Conservation (phyloP, 116 monocot species). For the Papilionanthe hybrid region DNA sequence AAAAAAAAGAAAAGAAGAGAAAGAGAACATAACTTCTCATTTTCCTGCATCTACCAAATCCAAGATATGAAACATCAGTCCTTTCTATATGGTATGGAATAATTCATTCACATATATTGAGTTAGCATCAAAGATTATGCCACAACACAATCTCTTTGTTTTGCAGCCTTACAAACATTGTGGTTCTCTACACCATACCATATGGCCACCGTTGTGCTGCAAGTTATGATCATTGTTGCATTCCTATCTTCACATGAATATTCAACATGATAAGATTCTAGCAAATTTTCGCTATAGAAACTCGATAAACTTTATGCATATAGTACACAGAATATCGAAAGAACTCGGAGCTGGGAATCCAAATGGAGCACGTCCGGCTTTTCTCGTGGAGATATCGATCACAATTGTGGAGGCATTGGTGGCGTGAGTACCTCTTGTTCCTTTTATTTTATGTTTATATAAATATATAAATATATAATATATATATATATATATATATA, state of each 20-base stretch:
- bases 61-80: slow-evolving; percentile 46
- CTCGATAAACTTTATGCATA: neutral
- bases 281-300: neutral
- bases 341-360: slow-evolving; percentile 53
- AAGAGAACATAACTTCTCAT: no score
- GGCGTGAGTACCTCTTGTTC: slow-evolving; percentile 41
- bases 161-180: slow-evolving; percentile 26
- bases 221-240: slow-evolving; percentile 21
- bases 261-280: neutral
- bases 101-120: neutral
- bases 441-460: no score
- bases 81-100: slow-evolving; percentile 50
- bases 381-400: slow-evolving; percentile 27
- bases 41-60: slow-evolving; percentile 41
- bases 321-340: slow-evolving; percentile 49
- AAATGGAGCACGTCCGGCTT: slow-evolving; percentile 24
- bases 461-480: no score
- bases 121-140: neutral
- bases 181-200: slow-evolving; percentile 31
- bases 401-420: slow-evolving; percentile 18
- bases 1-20: no score
- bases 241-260: neutral
- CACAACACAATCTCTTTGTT: neutral
- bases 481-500: no score
- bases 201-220: slow-evolving; percentile 44